These are phyloP conservation scores for Gracilaria caudata DNA, from an alignment of 23 red algal species.

Conservation along the genomic window DNA sequence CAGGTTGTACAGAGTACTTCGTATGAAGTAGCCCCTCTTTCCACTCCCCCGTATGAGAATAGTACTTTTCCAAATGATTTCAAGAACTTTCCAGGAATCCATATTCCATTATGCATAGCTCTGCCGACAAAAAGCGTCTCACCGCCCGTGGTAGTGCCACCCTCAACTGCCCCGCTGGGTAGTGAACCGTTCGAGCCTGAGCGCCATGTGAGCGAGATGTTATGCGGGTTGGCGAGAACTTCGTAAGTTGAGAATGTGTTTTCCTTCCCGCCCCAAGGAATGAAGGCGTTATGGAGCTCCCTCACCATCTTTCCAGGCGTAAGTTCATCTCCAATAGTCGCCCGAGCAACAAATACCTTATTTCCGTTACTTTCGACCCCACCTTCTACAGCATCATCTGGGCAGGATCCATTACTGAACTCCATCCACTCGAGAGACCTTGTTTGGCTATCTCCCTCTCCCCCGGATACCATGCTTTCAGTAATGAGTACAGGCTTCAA, in stretches of 20 bases:
- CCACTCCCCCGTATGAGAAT: background rate
- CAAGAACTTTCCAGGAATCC: background rate
- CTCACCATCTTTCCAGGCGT: constrained; percentile 21
- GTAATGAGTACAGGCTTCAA: background rate
- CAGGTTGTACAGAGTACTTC: background rate
- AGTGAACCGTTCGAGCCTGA: background rate
- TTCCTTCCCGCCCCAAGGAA: constrained; percentile 1
- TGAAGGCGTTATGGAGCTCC: background rate
- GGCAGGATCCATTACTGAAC: background rate
- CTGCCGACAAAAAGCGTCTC: constrained; percentile 6
- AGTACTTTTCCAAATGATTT: background rate
- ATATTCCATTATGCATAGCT: constrained; percentile 6
- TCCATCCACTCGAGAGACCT: background rate
- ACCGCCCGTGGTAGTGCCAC: background rate
- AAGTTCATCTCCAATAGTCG: constrained; percentile 5
- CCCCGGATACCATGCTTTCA: background rate
- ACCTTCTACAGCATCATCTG: constrained; percentile 7
- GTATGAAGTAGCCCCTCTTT: background rate
- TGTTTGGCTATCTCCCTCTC: background rate
- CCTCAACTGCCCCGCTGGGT: background rate
- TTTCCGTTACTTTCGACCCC: background rate
- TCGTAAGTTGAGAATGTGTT: background rate
- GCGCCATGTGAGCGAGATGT: background rate
- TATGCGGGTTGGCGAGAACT: background rate
- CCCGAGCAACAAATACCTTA: constrained; percentile 9